A percentile compares a stretch with the other conserved stretches of the same genome.
These are phyloP conservation scores for Fusarium sp. DNA, from an alignment of 2,329 filamentous ascomycete genomes.

Conservation along the genomic window DNA sequence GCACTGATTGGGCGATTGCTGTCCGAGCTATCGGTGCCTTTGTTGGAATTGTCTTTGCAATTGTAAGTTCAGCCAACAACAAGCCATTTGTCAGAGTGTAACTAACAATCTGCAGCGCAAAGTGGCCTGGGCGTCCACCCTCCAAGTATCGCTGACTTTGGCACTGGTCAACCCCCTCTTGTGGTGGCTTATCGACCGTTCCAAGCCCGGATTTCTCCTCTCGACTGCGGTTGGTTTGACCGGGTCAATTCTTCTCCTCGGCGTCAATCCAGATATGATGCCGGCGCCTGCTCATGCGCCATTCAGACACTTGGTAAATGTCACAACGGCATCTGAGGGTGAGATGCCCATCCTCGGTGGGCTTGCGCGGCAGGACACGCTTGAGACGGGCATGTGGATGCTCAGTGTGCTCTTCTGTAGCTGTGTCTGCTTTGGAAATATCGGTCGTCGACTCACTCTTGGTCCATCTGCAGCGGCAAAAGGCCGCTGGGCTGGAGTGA, in stretches of 20 bases:
- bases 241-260: constrained; percentile 80
- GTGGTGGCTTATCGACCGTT: constrained; percentile 97
- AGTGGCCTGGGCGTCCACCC: constrained; percentile 91
- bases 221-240: constrained; percentile 78
- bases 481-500: constrained; percentile 61
- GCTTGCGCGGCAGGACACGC: constrained; percentile 70
- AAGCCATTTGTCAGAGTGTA: neutral
- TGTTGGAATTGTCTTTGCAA: constrained; percentile 73
- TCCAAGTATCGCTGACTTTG: constrained; percentile 92
- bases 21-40: constrained; percentile 71
- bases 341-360: constrained; percentile 58
- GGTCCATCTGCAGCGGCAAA: constrained; percentile 57
- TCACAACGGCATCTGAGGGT: constrained; percentile 16
- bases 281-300: constrained; percentile 68
- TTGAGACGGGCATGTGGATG: constrained; percentile 87
- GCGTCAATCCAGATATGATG: constrained; percentile 82
- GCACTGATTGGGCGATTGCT: constrained; percentile 79
- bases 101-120: constrained; percentile 72
- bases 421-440: constrained; percentile 95
- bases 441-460: constrained; percentile 83
- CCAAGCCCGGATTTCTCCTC: constrained; percentile 84
- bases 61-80: constrained; percentile 70
- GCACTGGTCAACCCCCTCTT: constrained; percentile 91
- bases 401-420: constrained; percentile 95
- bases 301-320: constrained; percentile 41